Evolutionary conservation across 768 basidiomycete genomes (phyloP).

Genomic region (Lactarius sanguifluus): DNA sequence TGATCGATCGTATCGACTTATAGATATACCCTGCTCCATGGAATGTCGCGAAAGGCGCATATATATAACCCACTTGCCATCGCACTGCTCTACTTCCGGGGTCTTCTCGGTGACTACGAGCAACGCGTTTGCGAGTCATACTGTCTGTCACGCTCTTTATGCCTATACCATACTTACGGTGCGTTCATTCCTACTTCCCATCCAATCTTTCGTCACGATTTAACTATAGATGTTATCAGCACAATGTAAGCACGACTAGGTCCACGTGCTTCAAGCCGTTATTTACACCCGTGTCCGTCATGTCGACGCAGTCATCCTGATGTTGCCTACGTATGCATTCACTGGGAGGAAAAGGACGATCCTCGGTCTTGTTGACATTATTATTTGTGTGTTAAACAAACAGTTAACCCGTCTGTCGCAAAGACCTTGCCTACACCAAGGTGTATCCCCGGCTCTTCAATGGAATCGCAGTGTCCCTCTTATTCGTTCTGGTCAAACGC

Average conservation of each 20-base stretch:
- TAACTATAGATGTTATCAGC: conserved; percentile 16
- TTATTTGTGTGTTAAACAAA: conserved; percentile 13
- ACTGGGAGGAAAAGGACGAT: conserved; percentile 5
- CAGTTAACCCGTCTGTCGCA: conserved; percentile 9
- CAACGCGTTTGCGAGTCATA: neutral
- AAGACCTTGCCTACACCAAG: neutral
- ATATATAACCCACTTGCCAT: conserved; percentile 18
- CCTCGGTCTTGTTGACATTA: conserved; percentile 10
- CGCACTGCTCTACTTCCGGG: conserved; percentile 24
- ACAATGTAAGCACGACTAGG: conserved; percentile 17
- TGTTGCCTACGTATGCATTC: conserved; percentile 27
- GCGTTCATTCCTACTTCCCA: neutral
- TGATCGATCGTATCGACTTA: neutral
- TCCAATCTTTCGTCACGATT: neutral
- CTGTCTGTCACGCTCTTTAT: conserved; percentile 19
- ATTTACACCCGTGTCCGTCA: neutral
- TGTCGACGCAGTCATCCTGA: conserved; percentile 18
- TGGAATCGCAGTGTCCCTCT: conserved; percentile 6
- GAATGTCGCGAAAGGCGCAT: conserved; percentile 21
- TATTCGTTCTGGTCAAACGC: conserved; percentile 7
- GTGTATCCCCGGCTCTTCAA: neutral
- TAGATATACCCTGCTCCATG: conserved; percentile 25
- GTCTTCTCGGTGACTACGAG: neutral
- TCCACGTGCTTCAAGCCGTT: too few relatives aligned
- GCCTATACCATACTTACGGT: conserved; percentile 17